These are phyloP conservation scores for Epichloe uncinata DNA, from an alignment of 2,329 filamentous ascomycete species.

Conservation along the genomic window DNA sequence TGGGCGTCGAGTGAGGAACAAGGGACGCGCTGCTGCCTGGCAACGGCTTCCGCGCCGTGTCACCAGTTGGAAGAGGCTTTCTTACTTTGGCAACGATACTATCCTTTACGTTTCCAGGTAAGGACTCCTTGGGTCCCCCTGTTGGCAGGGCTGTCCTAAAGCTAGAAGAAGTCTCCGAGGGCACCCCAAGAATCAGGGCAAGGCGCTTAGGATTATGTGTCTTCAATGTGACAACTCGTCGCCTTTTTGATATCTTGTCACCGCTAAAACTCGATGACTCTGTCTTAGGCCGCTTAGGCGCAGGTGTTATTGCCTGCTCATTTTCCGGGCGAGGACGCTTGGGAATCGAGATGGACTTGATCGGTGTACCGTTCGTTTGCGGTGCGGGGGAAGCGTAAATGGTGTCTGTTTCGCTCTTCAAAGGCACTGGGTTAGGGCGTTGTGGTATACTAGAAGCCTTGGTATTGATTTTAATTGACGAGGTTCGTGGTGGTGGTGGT, in stretches of 20 bases:
- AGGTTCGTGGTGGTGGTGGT: conserved; percentile 15
- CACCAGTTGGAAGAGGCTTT: conserved; percentile 23
- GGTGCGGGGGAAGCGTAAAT: conserved; percentile 4
- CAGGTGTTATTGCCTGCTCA: conserved; percentile 19
- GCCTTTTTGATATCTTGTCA: conserved; percentile 15
- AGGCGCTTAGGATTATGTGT: conserved; percentile 22
- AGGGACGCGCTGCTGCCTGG: conserved; percentile 17
- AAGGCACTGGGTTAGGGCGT: conserved; percentile 3
- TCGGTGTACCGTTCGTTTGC: conserved; percentile 4
- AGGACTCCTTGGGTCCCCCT: conserved; percentile 14
- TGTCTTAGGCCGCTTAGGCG: conserved; percentile 25
- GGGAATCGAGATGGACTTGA: conserved; percentile 10
- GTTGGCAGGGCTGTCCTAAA: conserved; percentile 22
- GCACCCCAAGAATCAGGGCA: conserved; percentile 20
- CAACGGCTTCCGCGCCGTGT: conserved; percentile 18
- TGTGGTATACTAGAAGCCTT: conserved; percentile 14
- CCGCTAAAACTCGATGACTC: conserved; percentile 10
- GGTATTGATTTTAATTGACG: conserved; percentile 27
- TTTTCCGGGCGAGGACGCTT: conserved; percentile 26
- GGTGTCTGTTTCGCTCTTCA: neutral
- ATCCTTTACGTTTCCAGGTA: conserved; percentile 14
- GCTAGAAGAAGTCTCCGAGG: conserved; percentile 10
- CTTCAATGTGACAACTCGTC: conserved; percentile 24
- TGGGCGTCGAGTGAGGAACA: conserved; percentile 12
- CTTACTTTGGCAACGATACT: conserved; percentile 21